Evolutionary conservation across 2,329 filamentous ascomycete species (phyloP), one percentile per base, ranked within the genome.

Genomic region (Zymoseptoria tritici): DNA sequence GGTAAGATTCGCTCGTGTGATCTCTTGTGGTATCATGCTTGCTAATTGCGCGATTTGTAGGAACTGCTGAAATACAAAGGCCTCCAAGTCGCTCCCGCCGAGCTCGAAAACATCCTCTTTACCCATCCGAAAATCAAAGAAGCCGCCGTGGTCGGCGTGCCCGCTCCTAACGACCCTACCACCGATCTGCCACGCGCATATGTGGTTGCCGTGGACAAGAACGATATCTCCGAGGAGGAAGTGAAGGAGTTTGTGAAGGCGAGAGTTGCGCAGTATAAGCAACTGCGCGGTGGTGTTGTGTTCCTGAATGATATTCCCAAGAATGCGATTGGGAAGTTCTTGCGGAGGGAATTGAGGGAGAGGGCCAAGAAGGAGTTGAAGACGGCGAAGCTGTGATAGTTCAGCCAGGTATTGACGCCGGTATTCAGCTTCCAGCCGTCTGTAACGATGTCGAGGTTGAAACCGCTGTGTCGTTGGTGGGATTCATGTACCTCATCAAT

Each of bases 21-120:
- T 22, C n/a, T 31, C n/a, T 50, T 9, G 49, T 20, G 46, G 24
- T 7, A n/a, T n/a, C 11, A 5, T 6, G 36, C 5, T 1, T 46
- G 36, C 36, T 46, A n/a, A 46, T 7, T 2, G 5, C 13, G 7
- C 36, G 16, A 16, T 13, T 4, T 16, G 49, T 89, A 91, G 78
- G 83, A 85, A 73, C 70, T 85, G 53, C 84, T 85, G 66, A 84
- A 88, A 54, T 72, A 73, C 60, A 71, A 72, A 58, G 71, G 70
- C 26, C 77, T 79, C 61, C 77, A 79, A 61, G 76, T 79, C 0
- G 73, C 77, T 2, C 77, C 77, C 2, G 77, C 77, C 3, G 77
- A 79, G 59, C 71, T 79, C 2, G 77, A 79, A 59, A 76, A 77
- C n/a, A 62, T 76, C 4, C 70, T 79, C 8, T 71, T 75, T 13